Base-by-base conservation (phyloP, 2,329 filamentous ascomycete species). In the Fusarium coffeatum region DNA sequence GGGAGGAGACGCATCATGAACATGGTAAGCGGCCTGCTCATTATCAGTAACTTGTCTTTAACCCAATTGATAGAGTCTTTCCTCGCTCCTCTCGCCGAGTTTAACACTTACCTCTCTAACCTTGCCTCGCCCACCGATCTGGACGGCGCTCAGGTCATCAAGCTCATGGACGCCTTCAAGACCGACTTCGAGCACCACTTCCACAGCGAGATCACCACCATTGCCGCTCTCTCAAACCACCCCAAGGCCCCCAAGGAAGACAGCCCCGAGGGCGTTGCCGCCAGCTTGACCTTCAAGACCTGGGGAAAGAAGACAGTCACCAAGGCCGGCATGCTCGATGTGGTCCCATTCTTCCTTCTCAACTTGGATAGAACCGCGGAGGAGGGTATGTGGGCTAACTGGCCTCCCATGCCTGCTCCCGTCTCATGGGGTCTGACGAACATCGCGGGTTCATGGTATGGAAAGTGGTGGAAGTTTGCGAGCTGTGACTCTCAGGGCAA, bases 261-360 rank as follows among this genome's bases (percentile, higher is more conserved):
- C 27, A 81, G 84, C 1, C 77, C 81, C 7, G 81, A 83, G 63
- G 83, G 82, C 8, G 80, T 80, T 7, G 78, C 78, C 2, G 87
- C 88, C 1, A 76, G 80, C 5, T 74, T 81, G 9, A 83, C 84
- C 3, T 89, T 90, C 80, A 87, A 87, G 80, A 77, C 81, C 3
- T 90, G 87, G 87, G 88, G 88, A 62, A 89, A 89, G 82, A 85
- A 82, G 76, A 89, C 87, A 3, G 85, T 90, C n/a, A 86, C 82
- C 49, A 89, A 89, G 78, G 87, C 87, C 1, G 87, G 87, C 28
- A 81, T 84, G 40, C 80, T 84, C 20, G 88, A 90, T 63, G 88
- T 88, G 0, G 84, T 91, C 18, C 88, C 88, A 2, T 90, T 91
- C 72, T 90, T 91, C 80, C 75, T 91, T 59, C 77, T 90, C 68